Conservation (phyloP, 108 stramenopile species). For the Aureococcus anophagefferens region DNA sequence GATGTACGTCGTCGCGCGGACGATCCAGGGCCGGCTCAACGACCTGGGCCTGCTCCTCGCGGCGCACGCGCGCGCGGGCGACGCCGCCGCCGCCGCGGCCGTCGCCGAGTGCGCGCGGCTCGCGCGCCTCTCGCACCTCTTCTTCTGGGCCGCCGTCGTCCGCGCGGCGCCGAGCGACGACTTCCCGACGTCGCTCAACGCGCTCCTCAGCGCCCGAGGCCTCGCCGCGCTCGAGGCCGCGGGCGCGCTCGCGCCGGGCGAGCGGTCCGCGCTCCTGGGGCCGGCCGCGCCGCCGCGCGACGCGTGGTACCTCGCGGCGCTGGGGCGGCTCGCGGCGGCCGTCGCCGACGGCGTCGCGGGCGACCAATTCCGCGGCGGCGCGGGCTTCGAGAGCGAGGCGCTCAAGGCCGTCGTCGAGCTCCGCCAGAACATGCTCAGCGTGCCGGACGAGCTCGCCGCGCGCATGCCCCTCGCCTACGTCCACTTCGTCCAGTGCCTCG, state of each 20-base stretch:
- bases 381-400: conserved; percentile 61
- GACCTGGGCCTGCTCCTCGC: conserved; percentile 75
- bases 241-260: too few relatives aligned
- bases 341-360: conserved; percentile 63
- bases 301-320: conserved; percentile 71
- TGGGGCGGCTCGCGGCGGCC: conserved; percentile 69
- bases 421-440: conserved; percentile 7
- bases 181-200: too few relatives aligned
- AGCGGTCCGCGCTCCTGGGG: too few relatives aligned
- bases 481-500: conserved; percentile 74
- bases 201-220: too few relatives aligned
- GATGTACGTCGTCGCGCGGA: conserved; percentile 59
- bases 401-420: not conserved
- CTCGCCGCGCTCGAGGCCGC: too few relatives aligned
- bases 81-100: conserved; percentile 9
- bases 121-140: too few relatives aligned
- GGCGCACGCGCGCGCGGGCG: conserved; percentile 57
- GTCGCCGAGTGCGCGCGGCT: conserved; percentile 42
- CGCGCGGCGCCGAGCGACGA: too few relatives aligned
- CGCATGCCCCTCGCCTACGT: conserved; percentile 84
- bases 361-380: conserved; percentile 65
- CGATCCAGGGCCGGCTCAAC: conserved; percentile 73
- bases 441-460: conserved; percentile 43
- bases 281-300: too few relatives aligned
- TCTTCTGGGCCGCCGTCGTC: too few relatives aligned